These are phyloP conservation scores for Dentipellis sp. DNA, from an alignment of 768 basidiomycete genomes.

Conservation along the genomic window DNA sequence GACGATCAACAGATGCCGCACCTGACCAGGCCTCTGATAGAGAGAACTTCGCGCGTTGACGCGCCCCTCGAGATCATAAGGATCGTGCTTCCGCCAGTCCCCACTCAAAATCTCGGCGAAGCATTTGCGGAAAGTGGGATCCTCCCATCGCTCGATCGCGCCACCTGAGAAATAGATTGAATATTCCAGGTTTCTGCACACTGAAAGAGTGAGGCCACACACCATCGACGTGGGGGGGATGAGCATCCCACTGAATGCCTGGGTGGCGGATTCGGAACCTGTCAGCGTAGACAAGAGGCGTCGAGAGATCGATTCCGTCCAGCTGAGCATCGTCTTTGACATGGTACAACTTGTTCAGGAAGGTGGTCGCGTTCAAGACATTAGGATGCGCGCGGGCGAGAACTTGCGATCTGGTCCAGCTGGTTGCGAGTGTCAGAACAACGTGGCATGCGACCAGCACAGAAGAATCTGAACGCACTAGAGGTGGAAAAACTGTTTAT, in stretches of 20 bases:
- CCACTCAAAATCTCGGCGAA: constrained; percentile 19
- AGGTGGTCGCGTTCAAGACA: constrained; percentile 43
- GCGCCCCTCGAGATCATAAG: constrained; percentile 17
- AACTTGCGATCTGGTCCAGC: constrained; percentile 50
- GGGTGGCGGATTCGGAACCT: constrained; percentile 67
- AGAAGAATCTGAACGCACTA: constrained; percentile 37
- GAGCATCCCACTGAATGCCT: constrained; percentile 43
- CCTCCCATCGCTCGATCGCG: constrained; percentile 25
- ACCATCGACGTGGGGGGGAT: constrained; percentile 47
- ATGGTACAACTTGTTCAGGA: constrained; percentile 61
- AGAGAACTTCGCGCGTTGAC: constrained; percentile 24
- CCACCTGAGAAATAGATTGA: constrained; percentile 20
- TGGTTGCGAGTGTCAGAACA: constrained; percentile 4
- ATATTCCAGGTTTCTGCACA: neutral
- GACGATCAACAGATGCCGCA: neutral
- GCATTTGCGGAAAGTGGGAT: constrained; percentile 14
- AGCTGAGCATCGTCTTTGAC: constrained; percentile 25
- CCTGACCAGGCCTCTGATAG: constrained; percentile 19
- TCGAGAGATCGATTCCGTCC: constrained; percentile 49
- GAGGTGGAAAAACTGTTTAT: constrained; percentile 68
- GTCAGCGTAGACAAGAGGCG: constrained; percentile 64
- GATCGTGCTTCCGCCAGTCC: constrained; percentile 18
- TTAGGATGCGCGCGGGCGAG: constrained; percentile 62
- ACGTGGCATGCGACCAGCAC: neutral
- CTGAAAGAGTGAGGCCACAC: neutral